phyloP scores from a whole-genome alignment of 1,284 basidiomycete genomes.

The Fomes fomentarius region DNA sequence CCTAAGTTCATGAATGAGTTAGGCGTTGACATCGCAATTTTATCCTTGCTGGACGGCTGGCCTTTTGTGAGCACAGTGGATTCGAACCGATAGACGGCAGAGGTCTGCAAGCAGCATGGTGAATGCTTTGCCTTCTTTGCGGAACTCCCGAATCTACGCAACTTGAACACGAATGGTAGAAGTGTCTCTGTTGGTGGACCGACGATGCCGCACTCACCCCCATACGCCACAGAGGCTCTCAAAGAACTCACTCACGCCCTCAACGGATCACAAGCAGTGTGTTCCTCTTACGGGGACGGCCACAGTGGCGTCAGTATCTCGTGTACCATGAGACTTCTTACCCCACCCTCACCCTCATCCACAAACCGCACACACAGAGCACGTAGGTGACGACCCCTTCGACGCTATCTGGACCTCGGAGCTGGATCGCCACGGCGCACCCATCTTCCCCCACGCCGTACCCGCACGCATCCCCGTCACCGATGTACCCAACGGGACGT shows the following conservation, averaged over 20 bases:
- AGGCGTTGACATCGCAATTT: constrained; percentile 59
- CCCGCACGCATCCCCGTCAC: constrained; percentile 41
- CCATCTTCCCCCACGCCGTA: constrained; percentile 64
- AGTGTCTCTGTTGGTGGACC: constrained; percentile 26
- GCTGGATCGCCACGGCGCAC: too few species aligned
- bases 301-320: too few species aligned
- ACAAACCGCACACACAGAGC: constrained; percentile 53
- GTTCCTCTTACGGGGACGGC: constrained; percentile 62
- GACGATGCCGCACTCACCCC: neutral
- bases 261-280: constrained; percentile 36
- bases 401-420: too few species aligned
- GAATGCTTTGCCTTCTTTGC: constrained; percentile 69
- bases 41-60: constrained; percentile 60
- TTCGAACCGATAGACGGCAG: constrained; percentile 65
- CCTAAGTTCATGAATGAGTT: constrained; percentile 58
- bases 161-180: constrained; percentile 64
- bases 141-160: constrained; percentile 59
- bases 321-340: too few species aligned
- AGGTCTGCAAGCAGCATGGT: constrained; percentile 51
- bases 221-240: constrained; percentile 47
- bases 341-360: too few species aligned
- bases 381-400: constrained; percentile 64
- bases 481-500: too few species aligned
- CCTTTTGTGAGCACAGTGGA: constrained; percentile 54
- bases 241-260: constrained; percentile 59